phyloP scores from a whole-genome alignment of 805 yeast genomes.

The Suhomyces prunicola region DNA sequence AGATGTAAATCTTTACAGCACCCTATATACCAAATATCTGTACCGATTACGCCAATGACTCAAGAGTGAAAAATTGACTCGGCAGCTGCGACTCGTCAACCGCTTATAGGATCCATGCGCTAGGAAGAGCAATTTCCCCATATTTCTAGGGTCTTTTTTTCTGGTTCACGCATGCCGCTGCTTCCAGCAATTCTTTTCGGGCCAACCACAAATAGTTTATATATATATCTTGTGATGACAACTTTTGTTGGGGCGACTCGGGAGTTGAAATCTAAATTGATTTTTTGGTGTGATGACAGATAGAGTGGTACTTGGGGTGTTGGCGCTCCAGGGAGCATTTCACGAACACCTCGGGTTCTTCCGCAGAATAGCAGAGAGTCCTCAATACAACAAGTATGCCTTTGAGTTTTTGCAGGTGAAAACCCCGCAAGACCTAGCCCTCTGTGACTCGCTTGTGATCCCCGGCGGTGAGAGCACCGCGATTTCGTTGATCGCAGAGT shows the following conservation, averaged over 20 bases:
- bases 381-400: constrained; percentile 23
- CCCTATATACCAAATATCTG: background rate
- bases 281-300: background rate
- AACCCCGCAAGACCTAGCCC: constrained; percentile 45
- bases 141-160: background rate
- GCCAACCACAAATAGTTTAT: background rate
- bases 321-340: constrained; percentile 80
- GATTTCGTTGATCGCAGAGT: constrained; percentile 67
- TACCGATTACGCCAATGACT: background rate
- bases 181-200: background rate
- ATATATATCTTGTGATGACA: background rate
- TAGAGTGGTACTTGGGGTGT: constrained; percentile 50
- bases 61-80: constrained; percentile 2
- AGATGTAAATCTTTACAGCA: background rate
- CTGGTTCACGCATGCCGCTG: background rate
- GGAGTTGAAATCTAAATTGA: background rate
- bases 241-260: background rate
- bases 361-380: constrained; percentile 22
- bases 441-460: constrained; percentile 58
- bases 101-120: background rate
- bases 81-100: background rate
- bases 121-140: background rate
- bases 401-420: constrained; percentile 48
- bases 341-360: constrained; percentile 60
- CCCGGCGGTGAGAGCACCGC: constrained; percentile 75